Percentiles rank a stretch among this genome's conserved stretches.
Evolutionary conservation across 2,329 filamentous ascomycete genomes (phyloP).

Genomic region (Didymella pomorum): DNA sequence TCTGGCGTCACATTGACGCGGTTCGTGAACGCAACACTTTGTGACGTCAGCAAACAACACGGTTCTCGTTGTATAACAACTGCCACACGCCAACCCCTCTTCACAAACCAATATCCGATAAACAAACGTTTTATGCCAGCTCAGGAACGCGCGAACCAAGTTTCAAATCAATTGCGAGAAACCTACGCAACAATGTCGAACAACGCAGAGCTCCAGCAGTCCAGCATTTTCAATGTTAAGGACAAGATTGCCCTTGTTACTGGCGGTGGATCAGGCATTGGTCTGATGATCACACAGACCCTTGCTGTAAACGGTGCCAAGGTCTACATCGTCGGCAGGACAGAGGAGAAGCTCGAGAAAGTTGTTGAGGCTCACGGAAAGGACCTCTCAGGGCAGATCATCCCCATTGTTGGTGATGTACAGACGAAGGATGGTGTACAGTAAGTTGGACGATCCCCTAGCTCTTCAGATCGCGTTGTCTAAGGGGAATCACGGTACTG

Average conservation of each 20-base stretch:
- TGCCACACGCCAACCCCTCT: constrained; percentile 13
- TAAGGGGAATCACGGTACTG: not conserved
- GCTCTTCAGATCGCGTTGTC: not conserved
- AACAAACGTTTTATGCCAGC: constrained; percentile 20
- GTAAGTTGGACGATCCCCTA: constrained; percentile 20
- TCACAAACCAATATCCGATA: constrained; percentile 1
- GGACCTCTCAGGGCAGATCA: constrained; percentile 56
- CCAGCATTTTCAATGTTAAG: constrained; percentile 50
- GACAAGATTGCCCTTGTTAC: constrained; percentile 52
- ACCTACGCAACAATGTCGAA: constrained; percentile 44
- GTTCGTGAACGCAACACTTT: constrained; percentile 19
- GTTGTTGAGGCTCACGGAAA: constrained; percentile 56
- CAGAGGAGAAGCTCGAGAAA: constrained; percentile 58
- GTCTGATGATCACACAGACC: constrained; percentile 57
- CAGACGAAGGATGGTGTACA: constrained; percentile 55
- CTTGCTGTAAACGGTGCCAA: constrained; percentile 58
- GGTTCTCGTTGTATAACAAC: constrained; percentile 28
- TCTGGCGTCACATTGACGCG: constrained; percentile 34
- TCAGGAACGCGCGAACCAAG: constrained; percentile 23
- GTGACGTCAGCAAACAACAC: constrained; percentile 37
- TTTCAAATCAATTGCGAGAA: constrained; percentile 25
- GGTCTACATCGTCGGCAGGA: constrained; percentile 59
- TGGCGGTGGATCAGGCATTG: constrained; percentile 58
- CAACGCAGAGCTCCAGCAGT: constrained; percentile 46
- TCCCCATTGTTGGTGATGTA: constrained; percentile 56